Evolutionary conservation across 2,329 filamentous ascomycete species (phyloP), one percentile per base, ranked within the genome.

Genomic region (Rosellinia necatrix): DNA sequence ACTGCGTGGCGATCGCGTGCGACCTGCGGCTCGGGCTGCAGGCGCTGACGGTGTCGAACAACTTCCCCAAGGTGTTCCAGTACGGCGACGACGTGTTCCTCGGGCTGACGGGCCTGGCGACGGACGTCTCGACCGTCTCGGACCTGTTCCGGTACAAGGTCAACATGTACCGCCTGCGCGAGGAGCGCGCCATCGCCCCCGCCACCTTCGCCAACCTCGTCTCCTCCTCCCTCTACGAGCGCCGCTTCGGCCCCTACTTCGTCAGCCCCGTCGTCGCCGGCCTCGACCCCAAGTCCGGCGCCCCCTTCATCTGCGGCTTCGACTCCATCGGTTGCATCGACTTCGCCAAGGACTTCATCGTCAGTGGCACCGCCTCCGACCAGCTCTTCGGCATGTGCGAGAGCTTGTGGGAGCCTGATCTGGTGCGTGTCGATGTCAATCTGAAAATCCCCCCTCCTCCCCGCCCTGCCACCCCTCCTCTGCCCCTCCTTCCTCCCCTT

Each of bases 121-220:
- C 94, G 68, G 94, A 99, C 75, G 92, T 99, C 64, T 85, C 85
- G 64, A 97, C 93, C 67, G 93, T 99, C 66, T 90, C 88, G 69
- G 93, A 99, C 78, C 88, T 97, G 66, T 96, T 99, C 85, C 92
- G 94, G 72, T 97, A 96, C 87, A 99, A 99, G 84, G 91, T 96
- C 76, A 99, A 99, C 85, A 96, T 99, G 90, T 99, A 99, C 85
- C 90, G 94, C 64, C 86, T 99, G 71, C 91, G 94, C 71, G 94
- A 99, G 82, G 94, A 99, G 83, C 92, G 94, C 72, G 84, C 92
- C 81, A 97, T 99, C 76, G 88, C 90, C 53, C 94, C 94, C 41
- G 85, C 90, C 74, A 99, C 94, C 56, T 92, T 99, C 78, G 92
- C 94, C 75, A 97, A 99, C 81, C 86, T 99, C 65, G 92, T 99